Evolutionary conservation across 2,329 filamentous ascomycete species (phyloP).

Genomic region (Acrocalymma vagum): DNA sequence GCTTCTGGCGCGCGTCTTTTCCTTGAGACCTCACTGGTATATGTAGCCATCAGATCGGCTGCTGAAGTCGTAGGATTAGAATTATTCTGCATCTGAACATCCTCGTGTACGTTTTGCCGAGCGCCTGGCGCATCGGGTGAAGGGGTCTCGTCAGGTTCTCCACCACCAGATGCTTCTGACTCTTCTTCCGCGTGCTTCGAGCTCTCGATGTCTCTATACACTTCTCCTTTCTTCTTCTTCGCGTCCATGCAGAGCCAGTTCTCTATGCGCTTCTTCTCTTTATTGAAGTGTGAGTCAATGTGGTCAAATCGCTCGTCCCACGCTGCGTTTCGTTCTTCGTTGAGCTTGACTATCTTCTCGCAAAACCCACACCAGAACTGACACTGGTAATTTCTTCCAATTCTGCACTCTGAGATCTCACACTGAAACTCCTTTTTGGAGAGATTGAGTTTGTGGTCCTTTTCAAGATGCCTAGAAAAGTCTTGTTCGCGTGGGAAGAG

Average conservation of each 20-base stretch:
- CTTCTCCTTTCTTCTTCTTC: conserved; percentile 42
- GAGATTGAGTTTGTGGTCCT: conserved; percentile 56
- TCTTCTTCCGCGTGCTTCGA: too few species aligned
- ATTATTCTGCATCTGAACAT: too few species aligned
- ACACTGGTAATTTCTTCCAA: conserved; percentile 70
- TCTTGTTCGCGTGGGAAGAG: conserved; percentile 66
- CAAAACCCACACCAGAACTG: conserved; percentile 94
- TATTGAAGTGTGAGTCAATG: conserved; percentile 76
- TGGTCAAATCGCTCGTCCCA: conserved; percentile 74
- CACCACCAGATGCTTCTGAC: too few species aligned
- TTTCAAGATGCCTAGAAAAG: conserved; percentile 69
- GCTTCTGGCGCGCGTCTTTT: too few species aligned
- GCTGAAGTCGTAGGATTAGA: too few species aligned
- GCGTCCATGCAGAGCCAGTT: conserved; percentile 63
- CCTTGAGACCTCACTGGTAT: too few species aligned
- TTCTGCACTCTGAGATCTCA: conserved; percentile 63
- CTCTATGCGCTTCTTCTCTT: conserved; percentile 60
- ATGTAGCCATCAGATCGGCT: too few species aligned
- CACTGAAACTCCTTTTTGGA: conserved; percentile 34
- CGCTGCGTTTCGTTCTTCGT: conserved; percentile 60
- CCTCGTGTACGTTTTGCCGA: too few species aligned
- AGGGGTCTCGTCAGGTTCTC: too few species aligned
- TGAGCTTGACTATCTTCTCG: conserved; percentile 60
- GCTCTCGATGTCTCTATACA: background rate
- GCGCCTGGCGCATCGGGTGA: too few species aligned